Base-by-base conservation (phyloP, 1,284 basidiomycete genomes). In the Peniophora sp. region DNA sequence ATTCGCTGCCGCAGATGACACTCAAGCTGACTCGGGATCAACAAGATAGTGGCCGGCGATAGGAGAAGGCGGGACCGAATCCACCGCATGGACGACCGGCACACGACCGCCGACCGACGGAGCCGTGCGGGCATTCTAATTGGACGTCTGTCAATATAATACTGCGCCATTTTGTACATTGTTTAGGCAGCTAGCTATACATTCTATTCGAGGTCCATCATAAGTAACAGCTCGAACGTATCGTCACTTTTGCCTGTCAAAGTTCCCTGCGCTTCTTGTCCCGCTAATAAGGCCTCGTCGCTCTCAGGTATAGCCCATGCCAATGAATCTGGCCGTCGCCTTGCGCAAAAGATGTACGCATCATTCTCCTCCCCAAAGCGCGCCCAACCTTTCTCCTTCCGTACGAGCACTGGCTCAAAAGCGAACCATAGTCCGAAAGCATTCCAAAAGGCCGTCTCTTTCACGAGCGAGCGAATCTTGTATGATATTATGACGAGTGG, bases 361-460 rank as follows among this genome's bases (percentile, higher is more conserved):
- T 69, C 69, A 50, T 78, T 78, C 5, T 74, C 74, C 6, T 56
- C 60, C 5, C 60, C 62, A 53, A 63, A 61, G 9, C 61, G 58
- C 20, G 45, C 45, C 64, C 65, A 67, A 19, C 24, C 35, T 24
- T 36, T 36, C 17, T 9, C 12, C 2, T 22, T 20, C 35, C 64
- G 69, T 11, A 62, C 62, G 8, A 86, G 66, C 2, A 91, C 81
- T 1, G 86, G 82, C 43, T 68, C 62, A 55, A 85, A 89, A 8
- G 72, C 63, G 67, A 92, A 94, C 89, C 89, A 94, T 1, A 85
- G 65, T 16, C 89, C 89, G 56, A 94, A 87, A 0, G 84, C 83
- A 11, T 74, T 71, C 90, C 90, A 93, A 64, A 93, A 94, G 0
- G 83, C 72, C 1, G 80, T 73, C 62, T 93, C 91, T 59, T 90